Evolutionary conservation across 2,329 filamentous ascomycete genomes (phyloP), one percentile per base, ranked within the genome.

Genomic region (Allantophomopsis cytisporea): DNA sequence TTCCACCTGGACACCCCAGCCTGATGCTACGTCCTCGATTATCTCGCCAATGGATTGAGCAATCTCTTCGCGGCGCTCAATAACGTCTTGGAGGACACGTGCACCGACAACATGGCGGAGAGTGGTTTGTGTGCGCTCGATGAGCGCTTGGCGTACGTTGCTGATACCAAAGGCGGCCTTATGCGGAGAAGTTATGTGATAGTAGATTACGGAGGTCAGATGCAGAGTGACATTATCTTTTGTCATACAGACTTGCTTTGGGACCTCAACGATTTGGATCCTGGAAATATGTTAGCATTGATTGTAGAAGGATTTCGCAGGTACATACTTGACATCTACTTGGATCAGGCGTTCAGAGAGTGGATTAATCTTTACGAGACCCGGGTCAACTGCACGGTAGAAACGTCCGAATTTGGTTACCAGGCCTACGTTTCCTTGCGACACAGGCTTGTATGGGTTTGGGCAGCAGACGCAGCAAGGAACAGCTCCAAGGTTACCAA

Each of bases 171-270:
- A 98, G 43, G 91, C 89, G 43, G 89, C 87, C 66, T 94, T 95
- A 73, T 96, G 89, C 1, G 91, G 91, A 20, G 83, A 83, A 40
- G 81, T 83, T 55, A 98, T 89, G 70, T 94, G 88, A 68, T 98
- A 98, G 73, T 98, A 98, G 65, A 98, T 95, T 58, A 98, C 91
- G 5, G 85, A 94, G 36, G 88, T 96, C 50, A 98, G 71, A 53
- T 88, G 80, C 33, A 98, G 71, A 35, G 84, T 94, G 47, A 96
- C 91, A 54, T 98, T 98, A 70, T 98, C 91, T 68, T 96, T 96
- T 60, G 91, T 98, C 88, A 98, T 98, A 71, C 91, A 96, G 45
- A 89, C 78, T 64, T 98, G 91, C 63, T 88, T 79, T 14, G 89
- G 89, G 17, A 98, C 91, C 68, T 98, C 82, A 62, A 52, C 37